Evolutionary conservation across 805 yeast genomes (phyloP).

Genomic region (Kodamaea laetipori): DNA sequence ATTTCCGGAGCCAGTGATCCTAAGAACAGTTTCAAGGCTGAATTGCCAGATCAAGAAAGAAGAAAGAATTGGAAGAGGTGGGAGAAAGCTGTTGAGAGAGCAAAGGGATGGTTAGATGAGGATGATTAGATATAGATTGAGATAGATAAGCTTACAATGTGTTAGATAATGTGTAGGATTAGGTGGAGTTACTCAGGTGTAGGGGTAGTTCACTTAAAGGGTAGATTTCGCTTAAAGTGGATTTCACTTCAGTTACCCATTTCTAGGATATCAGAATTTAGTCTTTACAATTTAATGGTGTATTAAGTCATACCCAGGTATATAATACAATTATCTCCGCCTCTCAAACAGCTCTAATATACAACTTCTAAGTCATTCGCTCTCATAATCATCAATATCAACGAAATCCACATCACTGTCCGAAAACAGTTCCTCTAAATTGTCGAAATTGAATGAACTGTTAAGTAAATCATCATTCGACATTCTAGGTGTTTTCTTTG

Average conservation of each 20-base stretch:
- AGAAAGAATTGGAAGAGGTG: constrained; percentile 69
- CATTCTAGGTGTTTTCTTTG: constrained; percentile 19
- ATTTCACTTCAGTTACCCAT: too few relatives aligned
- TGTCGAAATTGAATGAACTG: constrained; percentile 33
- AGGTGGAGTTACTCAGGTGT: too few relatives aligned
- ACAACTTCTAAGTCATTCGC: constrained; percentile 13
- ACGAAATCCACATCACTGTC: constrained; percentile 16
- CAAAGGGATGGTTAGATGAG: constrained; percentile 75
- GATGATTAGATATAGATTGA: too few relatives aligned
- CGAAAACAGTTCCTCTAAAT: constrained; percentile 12
- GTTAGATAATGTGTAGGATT: too few relatives aligned
- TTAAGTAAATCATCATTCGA: constrained; percentile 21
- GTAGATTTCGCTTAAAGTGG: too few relatives aligned
- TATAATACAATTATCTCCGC: constrained; percentile 4
- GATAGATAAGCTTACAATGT: too few relatives aligned
- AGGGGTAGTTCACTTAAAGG: too few relatives aligned
- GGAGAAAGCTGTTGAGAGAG: constrained; percentile 82
- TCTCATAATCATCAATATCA: constrained; percentile 32
- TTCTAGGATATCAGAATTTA: too few relatives aligned
- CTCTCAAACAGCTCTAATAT: not conserved
- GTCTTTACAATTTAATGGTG: too few relatives aligned
- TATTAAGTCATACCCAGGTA: too few relatives aligned
- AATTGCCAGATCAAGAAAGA: constrained; percentile 59
- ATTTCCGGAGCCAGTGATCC: constrained; percentile 34
- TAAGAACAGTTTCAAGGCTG: constrained; percentile 35